Conservation (phyloP, 1,139 yeast species). For the Waltiozyma sp. region DNA sequence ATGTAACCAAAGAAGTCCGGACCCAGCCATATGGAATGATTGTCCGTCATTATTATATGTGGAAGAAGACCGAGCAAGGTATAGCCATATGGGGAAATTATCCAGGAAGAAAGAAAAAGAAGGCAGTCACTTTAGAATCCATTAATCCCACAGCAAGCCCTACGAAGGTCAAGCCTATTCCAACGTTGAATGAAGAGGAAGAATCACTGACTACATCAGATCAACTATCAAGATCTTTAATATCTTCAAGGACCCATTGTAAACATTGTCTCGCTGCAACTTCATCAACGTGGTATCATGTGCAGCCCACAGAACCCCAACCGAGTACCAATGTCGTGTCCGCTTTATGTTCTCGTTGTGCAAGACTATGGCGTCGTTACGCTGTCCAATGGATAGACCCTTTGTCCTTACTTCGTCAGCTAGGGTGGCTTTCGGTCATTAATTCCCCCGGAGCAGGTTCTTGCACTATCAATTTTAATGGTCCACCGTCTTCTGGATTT, state of each 20-base stretch:
- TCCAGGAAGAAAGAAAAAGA: slow-evolving; percentile 58
- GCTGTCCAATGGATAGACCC: slow-evolving; percentile 89
- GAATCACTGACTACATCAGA: too few relatives aligned
- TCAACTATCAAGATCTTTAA: too few relatives aligned
- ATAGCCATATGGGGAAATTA: slow-evolving; percentile 73
- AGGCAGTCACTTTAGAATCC: background rate
- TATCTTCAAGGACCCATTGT: slow-evolving; percentile 14
- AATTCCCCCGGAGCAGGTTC: background rate
- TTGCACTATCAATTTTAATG: background rate
- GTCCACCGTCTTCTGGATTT: too few relatives aligned
- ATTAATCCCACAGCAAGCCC: background rate
- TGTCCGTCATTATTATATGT: slow-evolving; percentile 75
- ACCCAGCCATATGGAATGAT: slow-evolving; percentile 66
- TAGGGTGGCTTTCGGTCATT: background rate
- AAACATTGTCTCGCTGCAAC: slow-evolving; percentile 46
- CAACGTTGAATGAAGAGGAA: background rate
- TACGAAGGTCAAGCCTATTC: background rate
- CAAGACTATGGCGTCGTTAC: slow-evolving; percentile 82
- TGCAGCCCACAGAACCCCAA: slow-evolving; percentile 38
- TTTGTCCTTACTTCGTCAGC: slow-evolving; percentile 35
- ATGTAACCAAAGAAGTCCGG: slow-evolving; percentile 56
- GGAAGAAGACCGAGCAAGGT: slow-evolving; percentile 84
- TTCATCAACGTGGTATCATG: slow-evolving; percentile 58
- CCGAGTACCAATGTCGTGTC: slow-evolving; percentile 24
- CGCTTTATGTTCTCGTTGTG: slow-evolving; percentile 80